A percentile compares a stretch with the other conserved stretches of the same genome.
These are phyloP conservation scores for Mucor sp. DNA, from an alignment of 371 early-diverging fungal species.

Conservation along the genomic window DNA sequence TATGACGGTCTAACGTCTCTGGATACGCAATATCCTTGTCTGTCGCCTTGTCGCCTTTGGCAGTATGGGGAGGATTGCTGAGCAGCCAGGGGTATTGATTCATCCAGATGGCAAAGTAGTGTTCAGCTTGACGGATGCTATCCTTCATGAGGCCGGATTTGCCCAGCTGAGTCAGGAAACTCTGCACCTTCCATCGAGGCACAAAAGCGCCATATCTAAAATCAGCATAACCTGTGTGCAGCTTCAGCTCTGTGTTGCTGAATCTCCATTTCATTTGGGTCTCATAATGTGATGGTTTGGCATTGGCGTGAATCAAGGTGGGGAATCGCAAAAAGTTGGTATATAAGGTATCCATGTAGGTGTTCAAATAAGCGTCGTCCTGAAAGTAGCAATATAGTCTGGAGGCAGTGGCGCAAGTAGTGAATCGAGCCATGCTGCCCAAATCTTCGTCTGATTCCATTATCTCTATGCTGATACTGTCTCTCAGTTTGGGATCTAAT, in stretches of 20 bases:
- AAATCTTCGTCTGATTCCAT: slow-evolving; percentile 51
- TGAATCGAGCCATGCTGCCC: slow-evolving; percentile 61
- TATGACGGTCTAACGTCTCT: slow-evolving; percentile 19
- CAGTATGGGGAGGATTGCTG: slow-evolving; percentile 42
- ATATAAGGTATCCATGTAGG: slow-evolving; percentile 61
- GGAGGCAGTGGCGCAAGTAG: slow-evolving; percentile 60
- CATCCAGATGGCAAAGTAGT: slow-evolving; percentile 67
- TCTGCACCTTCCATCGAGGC: slow-evolving; percentile 50
- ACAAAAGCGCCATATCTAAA: slow-evolving; percentile 63
- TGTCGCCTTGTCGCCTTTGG: slow-evolving; percentile 16
- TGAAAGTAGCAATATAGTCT: slow-evolving; percentile 65
- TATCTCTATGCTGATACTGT: slow-evolving; percentile 35
- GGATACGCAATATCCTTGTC: slow-evolving; percentile 17
- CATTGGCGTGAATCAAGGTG: slow-evolving; percentile 59
- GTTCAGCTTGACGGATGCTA: slow-evolving; percentile 53
- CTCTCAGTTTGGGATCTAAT: slow-evolving; percentile 2
- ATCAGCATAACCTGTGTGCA: slow-evolving; percentile 68
- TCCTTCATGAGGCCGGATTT: slow-evolving; percentile 55
- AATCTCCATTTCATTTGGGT: slow-evolving; percentile 63
- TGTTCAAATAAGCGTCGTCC: slow-evolving; percentile 59
- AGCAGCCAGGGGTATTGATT: slow-evolving; percentile 70
- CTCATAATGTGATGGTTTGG: slow-evolving; percentile 58
- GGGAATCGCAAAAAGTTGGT: slow-evolving; percentile 63
- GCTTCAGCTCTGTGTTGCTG: slow-evolving; percentile 49
- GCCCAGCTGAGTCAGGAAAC: slow-evolving; percentile 57